A percentile compares a stretch with the other conserved stretches of the same genome.
Conservation (phyloP, 2,329 filamentous ascomycete genomes). For the Microascus cirrosus region DNA sequence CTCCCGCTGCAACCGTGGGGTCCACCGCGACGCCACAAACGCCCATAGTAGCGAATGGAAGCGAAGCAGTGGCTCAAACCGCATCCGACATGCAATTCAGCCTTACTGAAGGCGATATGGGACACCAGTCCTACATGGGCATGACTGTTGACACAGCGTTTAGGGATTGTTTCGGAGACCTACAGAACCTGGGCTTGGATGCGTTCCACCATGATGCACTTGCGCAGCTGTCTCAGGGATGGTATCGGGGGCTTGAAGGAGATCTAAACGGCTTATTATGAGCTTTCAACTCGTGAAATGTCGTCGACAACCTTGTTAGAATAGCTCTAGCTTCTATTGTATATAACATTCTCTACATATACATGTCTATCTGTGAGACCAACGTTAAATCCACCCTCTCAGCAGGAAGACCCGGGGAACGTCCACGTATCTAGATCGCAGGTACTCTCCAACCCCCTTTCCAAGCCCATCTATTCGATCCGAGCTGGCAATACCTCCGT, state of each 20-base stretch:
- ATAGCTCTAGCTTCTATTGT: not conserved
- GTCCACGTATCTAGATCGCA: constrained; percentile 31
- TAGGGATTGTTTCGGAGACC: not conserved
- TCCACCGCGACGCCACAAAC: not conserved
- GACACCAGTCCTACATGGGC: not conserved
- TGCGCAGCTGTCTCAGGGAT: not conserved
- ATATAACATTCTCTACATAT: not conserved
- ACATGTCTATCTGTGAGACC: not conserved
- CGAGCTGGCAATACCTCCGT: constrained; percentile 28
- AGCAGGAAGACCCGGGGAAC: constrained; percentile 16
- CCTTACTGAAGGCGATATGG: not conserved
- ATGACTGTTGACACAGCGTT: not conserved
- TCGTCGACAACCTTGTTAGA: not conserved
- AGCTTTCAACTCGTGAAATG: not conserved
- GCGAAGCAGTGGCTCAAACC: not conserved
- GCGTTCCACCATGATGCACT: not conserved
- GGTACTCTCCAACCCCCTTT: constrained; percentile 32
- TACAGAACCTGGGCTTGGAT: not conserved
- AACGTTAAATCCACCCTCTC: not conserved
- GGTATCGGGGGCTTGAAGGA: not conserved
- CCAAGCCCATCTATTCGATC: constrained; percentile 31
- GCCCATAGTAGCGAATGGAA: not conserved
- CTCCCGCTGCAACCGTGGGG: not conserved
- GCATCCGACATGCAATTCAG: not conserved
- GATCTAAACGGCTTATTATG: not conserved